phyloP scores from a whole-genome alignment of 108 stramenopile genomes.

The Fragilariopsis cylindrus region DNA sequence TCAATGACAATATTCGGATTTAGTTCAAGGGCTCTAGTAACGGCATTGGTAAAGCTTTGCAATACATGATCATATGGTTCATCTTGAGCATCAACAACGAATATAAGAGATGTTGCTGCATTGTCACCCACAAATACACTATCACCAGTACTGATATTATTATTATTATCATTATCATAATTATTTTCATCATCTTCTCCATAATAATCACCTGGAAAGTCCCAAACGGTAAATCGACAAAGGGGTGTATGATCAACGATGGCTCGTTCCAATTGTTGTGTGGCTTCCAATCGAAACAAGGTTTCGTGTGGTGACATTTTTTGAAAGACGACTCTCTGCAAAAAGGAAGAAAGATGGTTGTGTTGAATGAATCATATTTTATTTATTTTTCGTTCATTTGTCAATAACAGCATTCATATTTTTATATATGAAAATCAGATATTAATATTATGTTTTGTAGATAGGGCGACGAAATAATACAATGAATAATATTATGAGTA shows the following conservation, averaged over 20 bases:
- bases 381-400: no score
- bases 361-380: not conserved
- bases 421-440: no score
- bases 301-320: conserved; percentile 99
- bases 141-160: not conserved
- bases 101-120: conserved; percentile 66
- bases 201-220: conserved; percentile 96
- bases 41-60: conserved; percentile 86
- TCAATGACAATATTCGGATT: conserved; percentile 92
- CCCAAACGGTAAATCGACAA: conserved; percentile 96
- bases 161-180: conserved; percentile 20
- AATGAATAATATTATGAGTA: no score
- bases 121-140: not conserved
- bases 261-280: conserved; percentile 72
- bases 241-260: conserved; percentile 93
- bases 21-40: conserved; percentile 74
- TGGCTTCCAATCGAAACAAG: conserved; percentile 92
- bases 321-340: conserved; percentile 94
- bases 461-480: no score
- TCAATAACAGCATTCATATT: no score
- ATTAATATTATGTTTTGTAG: no score
- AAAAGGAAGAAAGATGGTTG: conserved; percentile 7
- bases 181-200: conserved; percentile 74
- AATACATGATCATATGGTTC: conserved; percentile 90
- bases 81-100: conserved; percentile 91